Evolutionary conservation across 768 basidiomycete genomes (phyloP), one percentile per base, ranked within the genome.

Genomic region (Lactifluus echinatus): DNA sequence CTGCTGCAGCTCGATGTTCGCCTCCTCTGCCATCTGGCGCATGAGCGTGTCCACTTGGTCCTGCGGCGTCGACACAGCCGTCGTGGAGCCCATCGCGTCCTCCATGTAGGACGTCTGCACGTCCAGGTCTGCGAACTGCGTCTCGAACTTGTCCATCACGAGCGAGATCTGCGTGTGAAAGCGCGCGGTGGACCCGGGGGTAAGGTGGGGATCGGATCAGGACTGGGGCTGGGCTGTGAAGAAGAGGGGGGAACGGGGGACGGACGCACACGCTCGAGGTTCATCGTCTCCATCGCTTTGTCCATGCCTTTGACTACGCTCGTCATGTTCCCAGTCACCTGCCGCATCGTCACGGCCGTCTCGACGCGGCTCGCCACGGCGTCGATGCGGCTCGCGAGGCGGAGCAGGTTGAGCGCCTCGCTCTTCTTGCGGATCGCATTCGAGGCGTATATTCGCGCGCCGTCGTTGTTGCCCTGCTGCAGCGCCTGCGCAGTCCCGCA

Each of bases 31-130:
- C 21, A 91, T 93, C 72, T 94, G 92, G 55, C 86, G 82, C 77
- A 99, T 78, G 23, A 98, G 82, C 28, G 78, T 73, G 68, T 99
- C 96, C 68, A 99, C 87, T 70, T 99, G 94, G 73, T 99, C 96
- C 71, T 97, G 93, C 1, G 96, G 96, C 5, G 91, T 94, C 12
- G 92, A 85, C 39, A 88, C 81, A 19, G 94, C 96, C 2, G 92
- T 95, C 23, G 94, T 92, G 53, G 87, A 81, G 10, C 85, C 84
- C 87, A 99, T 97, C 37, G 93, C 86, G 57, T 93, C 90, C 67
- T 98, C 96, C 93, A 99, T 95, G 73, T 95, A 94, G 5, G 85
- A 88, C 17, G 96, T 95, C 71, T 98, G 95, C 7, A 99, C 96
- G 68, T 98, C 96, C 19, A 99, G 82, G 70, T 98, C 96, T 36